These are phyloP conservation scores for Collybiopsis luxurians DNA, from an alignment of 768 basidiomycete species.

Conservation along the genomic window DNA sequence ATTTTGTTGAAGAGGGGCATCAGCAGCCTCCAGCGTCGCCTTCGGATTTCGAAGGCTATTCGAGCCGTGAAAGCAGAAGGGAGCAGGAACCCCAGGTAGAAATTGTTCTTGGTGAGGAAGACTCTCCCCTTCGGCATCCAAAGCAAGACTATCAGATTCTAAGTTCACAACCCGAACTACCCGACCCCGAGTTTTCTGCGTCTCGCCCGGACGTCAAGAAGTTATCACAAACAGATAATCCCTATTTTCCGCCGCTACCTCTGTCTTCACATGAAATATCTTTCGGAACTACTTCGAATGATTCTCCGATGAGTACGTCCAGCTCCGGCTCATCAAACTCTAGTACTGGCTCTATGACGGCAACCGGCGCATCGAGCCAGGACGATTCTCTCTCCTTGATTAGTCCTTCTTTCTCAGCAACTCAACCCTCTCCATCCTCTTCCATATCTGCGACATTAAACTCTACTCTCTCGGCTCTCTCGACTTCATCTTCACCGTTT, in stretches of 20 bases:
- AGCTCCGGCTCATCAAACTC: slow-evolving; percentile 7
- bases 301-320: slow-evolving; percentile 1
- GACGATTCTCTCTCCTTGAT: neutral
- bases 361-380: neutral
- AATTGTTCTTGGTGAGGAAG: neutral
- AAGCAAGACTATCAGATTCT: slow-evolving; percentile 1
- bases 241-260: slow-evolving; percentile 8
- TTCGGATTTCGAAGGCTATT: neutral
- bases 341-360: slow-evolving; percentile 7
- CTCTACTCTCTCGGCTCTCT: neutral
- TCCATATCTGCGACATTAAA: neutral
- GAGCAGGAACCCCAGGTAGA: neutral
- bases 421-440: slow-evolving; percentile 8
- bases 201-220: neutral
- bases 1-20: neutral
- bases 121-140: neutral
- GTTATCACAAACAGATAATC: slow-evolving; percentile 1
- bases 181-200: neutral
- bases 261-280: neutral
- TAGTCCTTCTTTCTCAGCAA: neutral
- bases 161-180: neutral
- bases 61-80: neutral
- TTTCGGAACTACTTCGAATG: neutral
- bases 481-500: neutral
- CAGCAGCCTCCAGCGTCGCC: neutral